These are phyloP conservation scores for Ogataea methanolica DNA, from an alignment of 805 yeast genomes.

Conservation along the genomic window DNA sequence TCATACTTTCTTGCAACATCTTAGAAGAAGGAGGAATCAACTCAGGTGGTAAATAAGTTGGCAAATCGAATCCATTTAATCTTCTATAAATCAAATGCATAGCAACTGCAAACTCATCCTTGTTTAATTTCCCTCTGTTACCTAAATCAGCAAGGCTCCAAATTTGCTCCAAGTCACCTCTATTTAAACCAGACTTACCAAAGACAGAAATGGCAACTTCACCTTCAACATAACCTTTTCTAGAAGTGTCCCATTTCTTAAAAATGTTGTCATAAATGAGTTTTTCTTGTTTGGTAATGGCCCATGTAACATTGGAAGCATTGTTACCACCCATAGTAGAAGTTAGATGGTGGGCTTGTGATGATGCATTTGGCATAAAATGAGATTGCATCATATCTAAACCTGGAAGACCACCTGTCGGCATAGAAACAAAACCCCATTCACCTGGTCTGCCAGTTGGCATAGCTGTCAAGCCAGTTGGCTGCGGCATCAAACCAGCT, in stretches of 20 bases:
- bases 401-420: conserved; percentile 70
- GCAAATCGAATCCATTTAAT: conserved; percentile 83
- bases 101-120: conserved; percentile 92
- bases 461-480: conserved; percentile 45
- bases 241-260: conserved; percentile 74
- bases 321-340: conserved; percentile 27
- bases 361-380: conserved; percentile 50
- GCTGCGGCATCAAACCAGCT: conserved; percentile 36
- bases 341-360: conserved; percentile 25
- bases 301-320: conserved; percentile 63
- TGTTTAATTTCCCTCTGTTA: conserved; percentile 77
- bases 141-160: conserved; percentile 87
- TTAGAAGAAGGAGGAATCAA: conserved; percentile 82
- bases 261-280: conserved; percentile 82
- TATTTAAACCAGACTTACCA: conserved; percentile 83
- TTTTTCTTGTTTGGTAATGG: conserved; percentile 85
- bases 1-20: conserved; percentile 65
- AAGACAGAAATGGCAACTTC: conserved; percentile 80
- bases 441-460: conserved; percentile 67
- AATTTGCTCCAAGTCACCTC: conserved; percentile 81
- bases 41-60: conserved; percentile 79
- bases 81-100: conserved; percentile 95
- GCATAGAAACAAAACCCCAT: conserved; percentile 72
- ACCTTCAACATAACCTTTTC: conserved; percentile 71
- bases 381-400: conserved; percentile 62